phyloP scores from a whole-genome alignment of 306 rosid species.

The Cicer yamashitae region DNA sequence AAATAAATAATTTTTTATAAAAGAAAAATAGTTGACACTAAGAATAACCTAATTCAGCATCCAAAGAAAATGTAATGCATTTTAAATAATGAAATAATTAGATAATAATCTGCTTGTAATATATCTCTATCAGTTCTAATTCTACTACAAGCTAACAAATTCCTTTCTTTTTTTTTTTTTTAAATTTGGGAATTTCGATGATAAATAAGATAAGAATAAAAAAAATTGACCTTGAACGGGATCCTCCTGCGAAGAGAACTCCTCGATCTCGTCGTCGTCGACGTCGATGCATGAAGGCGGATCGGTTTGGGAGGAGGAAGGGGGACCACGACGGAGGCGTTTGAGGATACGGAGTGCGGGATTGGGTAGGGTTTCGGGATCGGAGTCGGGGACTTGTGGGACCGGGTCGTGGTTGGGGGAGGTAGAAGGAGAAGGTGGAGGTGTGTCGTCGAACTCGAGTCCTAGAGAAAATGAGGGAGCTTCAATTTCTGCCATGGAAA shows the following conservation, averaged over 20 bases:
- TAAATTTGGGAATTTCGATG: not conserved
- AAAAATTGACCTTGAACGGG: slow-evolving; percentile 34
- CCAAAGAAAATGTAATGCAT: not conserved
- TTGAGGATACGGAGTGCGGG: slow-evolving; percentile 56
- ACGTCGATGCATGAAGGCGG: slow-evolving; percentile 22
- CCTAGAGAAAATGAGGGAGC: slow-evolving; percentile 87
- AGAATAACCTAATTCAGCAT: not conserved
- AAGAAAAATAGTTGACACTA: not conserved
- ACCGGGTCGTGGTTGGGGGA: slow-evolving; percentile 27
- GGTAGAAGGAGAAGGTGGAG: slow-evolving; percentile 38
- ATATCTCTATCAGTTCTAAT: not conserved
- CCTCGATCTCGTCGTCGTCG: slow-evolving; percentile 84
- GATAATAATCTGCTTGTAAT: not conserved
- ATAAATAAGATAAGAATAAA: not conserved
- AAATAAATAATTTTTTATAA: not conserved
- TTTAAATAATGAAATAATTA: not conserved
- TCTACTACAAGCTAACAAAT: not conserved
- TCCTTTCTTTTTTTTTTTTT: too few species aligned
- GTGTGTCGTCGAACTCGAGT: slow-evolving; percentile 61
- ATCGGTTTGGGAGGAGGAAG: not conserved
- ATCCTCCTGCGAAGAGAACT: slow-evolving; percentile 74
- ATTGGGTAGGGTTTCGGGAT: slow-evolving; percentile 47
- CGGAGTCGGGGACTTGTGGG: slow-evolving; percentile 47
- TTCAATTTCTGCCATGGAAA: slow-evolving; percentile 64
- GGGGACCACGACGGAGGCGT: slow-evolving; percentile 73